Percentiles rank a stretch among this genome's conserved stretches.
These are phyloP conservation scores for Coemansia umbellata DNA, from an alignment of 192 early-diverging fungal genomes.

Conservation along the genomic window DNA sequence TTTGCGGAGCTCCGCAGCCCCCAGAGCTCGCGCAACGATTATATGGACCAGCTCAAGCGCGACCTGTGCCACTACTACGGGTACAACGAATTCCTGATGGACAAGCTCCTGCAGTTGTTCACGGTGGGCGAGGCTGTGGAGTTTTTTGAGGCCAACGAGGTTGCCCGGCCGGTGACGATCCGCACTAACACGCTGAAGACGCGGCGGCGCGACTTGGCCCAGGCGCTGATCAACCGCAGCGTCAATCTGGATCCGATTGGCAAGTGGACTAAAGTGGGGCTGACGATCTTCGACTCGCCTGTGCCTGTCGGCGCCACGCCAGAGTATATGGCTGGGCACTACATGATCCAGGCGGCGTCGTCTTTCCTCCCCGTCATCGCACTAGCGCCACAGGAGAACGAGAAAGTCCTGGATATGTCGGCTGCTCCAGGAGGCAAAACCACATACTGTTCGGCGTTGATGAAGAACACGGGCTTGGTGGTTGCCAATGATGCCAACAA, in stretches of 20 bases:
- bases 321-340: slow-evolving; percentile 98
- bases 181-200: slow-evolving; percentile 96
- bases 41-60: slow-evolving; percentile 80
- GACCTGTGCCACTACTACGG: slow-evolving; percentile 94
- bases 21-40: slow-evolving; percentile 70
- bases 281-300: slow-evolving; percentile 92
- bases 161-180: slow-evolving; percentile 91
- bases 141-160: slow-evolving; percentile 99
- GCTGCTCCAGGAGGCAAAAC: slow-evolving; percentile 98
- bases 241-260: slow-evolving; percentile 98
- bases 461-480: slow-evolving; percentile 96
- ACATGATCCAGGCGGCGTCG: slow-evolving; percentile 97
- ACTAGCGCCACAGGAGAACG: slow-evolving; percentile 91
- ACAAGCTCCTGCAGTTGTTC: slow-evolving; percentile 91
- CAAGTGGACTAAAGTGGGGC: slow-evolving; percentile 97
- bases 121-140: slow-evolving; percentile 87
- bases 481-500: slow-evolving; percentile 97
- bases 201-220: slow-evolving; percentile 88
- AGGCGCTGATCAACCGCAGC: slow-evolving; percentile 91
- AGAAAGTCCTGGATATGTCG: slow-evolving; percentile 95
- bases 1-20: slow-evolving; percentile 82
- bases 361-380: slow-evolving; percentile 98
- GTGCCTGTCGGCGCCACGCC: slow-evolving; percentile 97
- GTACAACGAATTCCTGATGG: slow-evolving; percentile 86
- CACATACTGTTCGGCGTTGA: slow-evolving; percentile 90